Conservation (phyloP, 768 basidiomycete species). For the Agaricus subrufescens region DNA sequence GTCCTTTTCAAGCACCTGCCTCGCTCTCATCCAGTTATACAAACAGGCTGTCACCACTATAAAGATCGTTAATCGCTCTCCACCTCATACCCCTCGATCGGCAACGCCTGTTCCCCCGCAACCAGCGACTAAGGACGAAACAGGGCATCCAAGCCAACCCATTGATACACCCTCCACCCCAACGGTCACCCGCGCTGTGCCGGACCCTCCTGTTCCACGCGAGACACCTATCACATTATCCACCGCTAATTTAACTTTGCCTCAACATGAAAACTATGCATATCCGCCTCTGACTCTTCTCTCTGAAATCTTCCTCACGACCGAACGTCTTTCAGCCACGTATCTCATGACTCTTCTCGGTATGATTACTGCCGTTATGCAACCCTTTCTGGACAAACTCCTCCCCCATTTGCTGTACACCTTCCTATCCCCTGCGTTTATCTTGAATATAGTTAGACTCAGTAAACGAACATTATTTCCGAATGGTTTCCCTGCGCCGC, state of each 20-base stretch:
- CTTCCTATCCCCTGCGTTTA: slow-evolving; percentile 43
- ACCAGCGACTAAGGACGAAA: not conserved
- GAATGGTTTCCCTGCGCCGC: slow-evolving; percentile 77
- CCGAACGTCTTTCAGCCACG: slow-evolving; percentile 43
- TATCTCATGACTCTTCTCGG: slow-evolving; percentile 40
- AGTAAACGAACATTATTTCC: slow-evolving; percentile 80
- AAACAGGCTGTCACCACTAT: slow-evolving; percentile 61
- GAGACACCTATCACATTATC: slow-evolving; percentile 1
- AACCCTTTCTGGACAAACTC: slow-evolving; percentile 64
- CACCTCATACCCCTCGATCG: slow-evolving; percentile 16
- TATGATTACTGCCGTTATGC: slow-evolving; percentile 42
- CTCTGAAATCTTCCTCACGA: slow-evolving; percentile 43
- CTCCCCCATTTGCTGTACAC: slow-evolving; percentile 63
- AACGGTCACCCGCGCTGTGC: slow-evolving; percentile 13
- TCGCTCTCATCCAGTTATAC: slow-evolving; percentile 65
- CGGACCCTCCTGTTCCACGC: slow-evolving; percentile 10
- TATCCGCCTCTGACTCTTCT: slow-evolving; percentile 38
- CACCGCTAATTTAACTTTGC: not conserved
- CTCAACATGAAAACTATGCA: slow-evolving; percentile 31
- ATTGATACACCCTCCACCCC: slow-evolving; percentile 15
- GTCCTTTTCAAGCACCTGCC: slow-evolving; percentile 61
- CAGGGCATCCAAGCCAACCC: not conserved
- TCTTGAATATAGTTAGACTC: slow-evolving; percentile 49
- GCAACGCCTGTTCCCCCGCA: slow-evolving; percentile 10
- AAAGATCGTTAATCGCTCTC: slow-evolving; percentile 55